These are phyloP conservation scores for Hamamelis virginiana DNA, from an alignment of 164 flowering plant species.

Conservation along the genomic window DNA sequence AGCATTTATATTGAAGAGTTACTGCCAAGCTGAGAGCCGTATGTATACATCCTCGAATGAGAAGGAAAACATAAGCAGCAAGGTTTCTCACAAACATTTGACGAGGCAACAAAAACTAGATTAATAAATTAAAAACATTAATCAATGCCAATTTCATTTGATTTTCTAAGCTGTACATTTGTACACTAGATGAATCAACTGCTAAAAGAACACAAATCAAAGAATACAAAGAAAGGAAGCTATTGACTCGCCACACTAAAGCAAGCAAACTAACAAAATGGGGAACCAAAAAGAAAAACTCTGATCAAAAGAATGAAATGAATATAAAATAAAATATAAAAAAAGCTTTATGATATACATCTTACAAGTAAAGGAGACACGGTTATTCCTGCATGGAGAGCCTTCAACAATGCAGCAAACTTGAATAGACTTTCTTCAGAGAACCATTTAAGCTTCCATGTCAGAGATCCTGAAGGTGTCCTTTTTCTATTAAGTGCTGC, in stretches of 20 bases:
- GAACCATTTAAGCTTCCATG: constrained; percentile 70
- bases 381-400: constrained; percentile 45
- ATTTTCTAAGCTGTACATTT: constrained; percentile 23
- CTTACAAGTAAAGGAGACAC: constrained; percentile 39
- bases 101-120: too few species aligned
- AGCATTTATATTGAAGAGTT: too few species aligned
- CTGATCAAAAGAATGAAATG: constrained; percentile 42
- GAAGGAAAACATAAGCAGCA: too few species aligned
- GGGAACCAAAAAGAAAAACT: not conserved
- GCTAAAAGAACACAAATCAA: constrained; percentile 30
- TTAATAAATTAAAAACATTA: not conserved
- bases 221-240: constrained; percentile 22
- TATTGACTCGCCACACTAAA: constrained; percentile 14
- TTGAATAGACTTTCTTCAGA: constrained; percentile 52
- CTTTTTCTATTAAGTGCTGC: not conserved
- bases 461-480: constrained; percentile 17
- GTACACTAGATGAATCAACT: constrained; percentile 12
- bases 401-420: constrained; percentile 61
- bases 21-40: too few species aligned
- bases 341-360: constrained; percentile 24
- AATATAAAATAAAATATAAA: constrained; percentile 21
- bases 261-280: not conserved
- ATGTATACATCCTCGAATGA: too few species aligned
- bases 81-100: too few species aligned
- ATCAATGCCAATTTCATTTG: not conserved